Evolutionary conservation across 2,329 filamentous ascomycete species (phyloP), one percentile per base, ranked within the genome.

Genomic region (Ramularia endophylla): DNA sequence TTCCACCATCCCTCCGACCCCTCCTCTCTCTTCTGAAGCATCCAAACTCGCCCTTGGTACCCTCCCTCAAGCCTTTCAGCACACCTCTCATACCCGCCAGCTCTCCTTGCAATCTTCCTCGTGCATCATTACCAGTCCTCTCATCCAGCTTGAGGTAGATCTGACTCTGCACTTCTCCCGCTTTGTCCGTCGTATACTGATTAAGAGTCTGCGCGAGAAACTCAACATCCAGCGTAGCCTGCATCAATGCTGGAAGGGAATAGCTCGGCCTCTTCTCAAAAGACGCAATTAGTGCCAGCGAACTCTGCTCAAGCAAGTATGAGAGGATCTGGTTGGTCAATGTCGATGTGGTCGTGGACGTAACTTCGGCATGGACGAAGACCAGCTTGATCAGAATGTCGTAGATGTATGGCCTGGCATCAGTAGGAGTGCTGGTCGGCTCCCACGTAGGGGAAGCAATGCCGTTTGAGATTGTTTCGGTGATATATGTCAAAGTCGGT

Each of bases 151-250:
- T 87, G 51, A 92, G 79, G 65, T 97, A 98, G 35, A 98, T 90
- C 62, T 89, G 80, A 54, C 84, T 84, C 68, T 97, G 92, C 11
- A 86, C 74, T 60, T 89, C 80, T 6, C 80, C 81, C 3, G 88
- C 87, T 37, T 80, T 76, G 43, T 94, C 85, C 0, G 87, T 92
- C 0, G 87, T 92, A 64, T 94, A 98, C 53, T 89, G 83, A 46
- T 79, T 85, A 25, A 98, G 75, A 4, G 90, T 95, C 69, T 98
- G 92, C 1, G 89, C 87, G 43, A 97, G 82, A 60, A 98, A 97
- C 65, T 98, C 92, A 1, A 95, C 89, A 59, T 98, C 92, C 1
- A 98, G 78, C 0, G 92, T 98, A 1, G 94, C 94, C 66, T 98
- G 94, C 82, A 97, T 94, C 37, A 98, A 77, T 5, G 85, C 83